Evolutionary conservation across 2,329 filamentous ascomycete genomes (phyloP), one percentile per base, ranked within the genome.

Genomic region (Colletotrichum gloeosporioides): DNA sequence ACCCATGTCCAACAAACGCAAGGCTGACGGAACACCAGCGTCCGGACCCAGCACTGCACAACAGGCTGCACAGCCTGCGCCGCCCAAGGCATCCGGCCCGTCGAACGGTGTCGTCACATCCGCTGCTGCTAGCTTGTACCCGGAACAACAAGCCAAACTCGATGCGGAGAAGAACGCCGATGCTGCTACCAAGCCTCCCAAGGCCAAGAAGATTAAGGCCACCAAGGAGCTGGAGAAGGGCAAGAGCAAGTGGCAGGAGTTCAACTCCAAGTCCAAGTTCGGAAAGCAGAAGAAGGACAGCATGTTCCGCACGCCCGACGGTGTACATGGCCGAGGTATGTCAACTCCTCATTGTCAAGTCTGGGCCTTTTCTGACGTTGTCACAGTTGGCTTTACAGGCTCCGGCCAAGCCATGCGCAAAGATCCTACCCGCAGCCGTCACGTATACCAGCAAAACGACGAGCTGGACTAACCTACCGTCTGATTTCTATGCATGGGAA

Each of bases 371-470:
- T 66, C 74, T 76, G 12, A 78, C 68, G 36, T 34, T 6, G 7
- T 25, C 64, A 8, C 79, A 98, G 97, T 99, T 82, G 97, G 97
- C 39, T 98, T 99, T 82, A 98, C 95, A 10, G 97, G 97, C 77
- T 98, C 96, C 71, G 97, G 97, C 76, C 95, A 98, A 86, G 91
- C 94, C 79, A 99, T 99, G 97, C 95, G 96, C 80, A 98, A 98
- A 85, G 97, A 98, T 83, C 92, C 92, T 64, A 92, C 93, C 77
- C 91, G 96, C 82, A 94, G 91, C 83, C 93, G 95, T 81, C 95
- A 98, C 83, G 93, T 97, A 79, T 98, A 98, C 85, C 92, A 96
- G 84, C 90, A 93, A 80, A 93, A 91, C 81, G 93, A 94, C 71
- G 94, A 96, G 75, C 88, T 95, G 81, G 94, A 95, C 87, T 93